Conservation (phyloP, 805 yeast genomes). For the Candida rishiriensis region DNA sequence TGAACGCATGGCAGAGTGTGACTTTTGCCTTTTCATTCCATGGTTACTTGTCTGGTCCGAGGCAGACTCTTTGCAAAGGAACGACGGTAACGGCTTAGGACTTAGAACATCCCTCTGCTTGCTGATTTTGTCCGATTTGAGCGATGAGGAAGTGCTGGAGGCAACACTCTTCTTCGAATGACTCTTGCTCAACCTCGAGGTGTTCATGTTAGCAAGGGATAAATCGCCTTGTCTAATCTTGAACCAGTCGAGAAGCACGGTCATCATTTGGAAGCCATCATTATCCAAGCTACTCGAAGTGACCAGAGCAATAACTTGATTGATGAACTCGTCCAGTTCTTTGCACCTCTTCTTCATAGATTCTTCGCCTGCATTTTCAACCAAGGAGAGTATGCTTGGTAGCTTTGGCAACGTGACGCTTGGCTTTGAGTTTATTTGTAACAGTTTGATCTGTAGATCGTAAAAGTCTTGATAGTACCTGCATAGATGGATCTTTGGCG, state of each 20-base stretch:
- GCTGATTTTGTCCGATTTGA: too few species aligned
- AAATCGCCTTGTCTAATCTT: conserved; percentile 28
- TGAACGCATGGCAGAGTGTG: too few species aligned
- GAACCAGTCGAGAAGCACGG: conserved; percentile 27
- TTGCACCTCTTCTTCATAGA: conserved; percentile 34
- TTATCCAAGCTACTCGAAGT: background rate
- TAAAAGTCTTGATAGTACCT: conserved; percentile 50
- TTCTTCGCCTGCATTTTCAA: conserved; percentile 25
- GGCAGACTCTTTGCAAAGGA: too few species aligned
- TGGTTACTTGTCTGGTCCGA: too few species aligned
- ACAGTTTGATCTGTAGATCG: conserved; percentile 36
- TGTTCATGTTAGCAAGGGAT: conserved; percentile 1
- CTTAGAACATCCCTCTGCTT: too few species aligned
- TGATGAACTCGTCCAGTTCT: conserved; percentile 37
- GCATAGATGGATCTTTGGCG: conserved; percentile 35
- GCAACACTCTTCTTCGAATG: too few species aligned
- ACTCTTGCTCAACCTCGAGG: too few species aligned
- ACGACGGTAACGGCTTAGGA: too few species aligned
- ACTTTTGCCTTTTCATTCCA: too few species aligned
- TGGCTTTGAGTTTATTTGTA: conserved; percentile 13
- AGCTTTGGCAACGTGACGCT: conserved; percentile 33
- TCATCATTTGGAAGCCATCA: background rate
- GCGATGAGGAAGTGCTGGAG: too few species aligned
- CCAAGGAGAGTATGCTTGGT: conserved; percentile 44
- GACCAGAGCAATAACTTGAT: conserved; percentile 17